phyloP scores from a whole-genome alignment of 208 protist genomes.

The Baffinella frigidus region DNA sequence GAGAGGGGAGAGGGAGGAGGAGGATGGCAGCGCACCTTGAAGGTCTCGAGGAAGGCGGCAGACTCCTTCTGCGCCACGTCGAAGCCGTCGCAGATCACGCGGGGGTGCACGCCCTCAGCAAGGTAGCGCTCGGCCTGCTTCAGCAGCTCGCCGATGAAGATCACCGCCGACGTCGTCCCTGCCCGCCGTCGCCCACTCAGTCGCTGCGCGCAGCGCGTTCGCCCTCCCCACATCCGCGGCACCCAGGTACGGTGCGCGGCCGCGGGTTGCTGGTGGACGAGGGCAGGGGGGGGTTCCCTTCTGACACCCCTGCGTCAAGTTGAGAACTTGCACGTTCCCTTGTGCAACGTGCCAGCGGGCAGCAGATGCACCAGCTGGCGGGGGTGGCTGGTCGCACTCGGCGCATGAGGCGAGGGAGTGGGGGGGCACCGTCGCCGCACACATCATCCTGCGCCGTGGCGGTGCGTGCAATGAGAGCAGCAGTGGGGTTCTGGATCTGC shows the following conservation, averaged over 20 bases:
- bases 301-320: no score
- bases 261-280: no score
- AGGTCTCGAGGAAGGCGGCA: conserved; percentile 64
- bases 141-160: conserved; percentile 96
- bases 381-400: conserved; percentile 72
- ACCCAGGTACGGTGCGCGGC: no score
- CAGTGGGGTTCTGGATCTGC: conserved; percentile 99
- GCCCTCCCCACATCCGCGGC: no score
- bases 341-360: no score
- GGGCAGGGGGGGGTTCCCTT: no score
- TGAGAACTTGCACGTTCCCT: no score
- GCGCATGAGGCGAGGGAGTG: conserved; percentile 98
- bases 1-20: no score
- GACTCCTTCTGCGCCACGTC: conserved; percentile 38
- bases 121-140: conserved; percentile 96
- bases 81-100: conserved; percentile 92
- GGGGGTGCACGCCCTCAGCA: conserved; percentile 97
- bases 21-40: no score
- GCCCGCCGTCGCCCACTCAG: no score
- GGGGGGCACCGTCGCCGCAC: conserved; percentile 99
- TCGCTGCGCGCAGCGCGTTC: no score
- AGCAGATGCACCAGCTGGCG: no score
- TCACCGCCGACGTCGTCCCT: conserved; percentile 20
- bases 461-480: conserved; percentile 96
- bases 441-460: conserved; percentile 99